Base-by-base conservation (phyloP, 2,329 filamentous ascomycete genomes). In the Fusarium pseudonygamai region DNA sequence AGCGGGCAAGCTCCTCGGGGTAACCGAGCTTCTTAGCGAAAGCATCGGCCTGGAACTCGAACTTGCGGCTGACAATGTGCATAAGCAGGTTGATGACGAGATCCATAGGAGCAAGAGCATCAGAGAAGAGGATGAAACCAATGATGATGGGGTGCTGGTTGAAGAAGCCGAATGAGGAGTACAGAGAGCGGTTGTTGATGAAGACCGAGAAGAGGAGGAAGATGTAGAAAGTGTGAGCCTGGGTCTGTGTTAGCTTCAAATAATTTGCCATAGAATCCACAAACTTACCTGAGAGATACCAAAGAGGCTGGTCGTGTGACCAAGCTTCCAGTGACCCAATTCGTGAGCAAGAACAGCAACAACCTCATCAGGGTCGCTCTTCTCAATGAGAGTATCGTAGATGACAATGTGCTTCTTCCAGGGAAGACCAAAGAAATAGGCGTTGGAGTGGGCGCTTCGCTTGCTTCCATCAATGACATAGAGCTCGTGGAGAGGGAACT, bases 371-470 rank as follows among this genome's bases (percentile, higher is more conserved):
- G 93, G 91, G 71, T 95, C 91, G 82, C 93, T 96, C 89, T 98
- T 97, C 84, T 98, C 96, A 72, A 99, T 95, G 72, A 99, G 85
- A 10, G 97, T 99, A 81, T 99, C 96, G 82, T 97, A 99, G 80
- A 99, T 97, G 79, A 99, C 96, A 86, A 99, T 99, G 86, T 98
- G 97, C 89, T 98, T 98, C 89, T 98, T 98, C 95, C 96, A 99
- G 46, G 96, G 96, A 63, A 99, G 89, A 69, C 96, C 96, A 78
- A 97, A 98, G 86, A 99, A 99, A 84, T 97, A 96, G 39, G 94
- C 94, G 81, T 97, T 97, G 83, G 92, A 94, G 85, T 97, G 94
- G 37, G 93, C 92, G 80, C 92, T 94, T 79, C 94, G 89, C 87
- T 95, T 96, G 85, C 92, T 95, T 67, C 94, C 94, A 79, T 97